These are phyloP conservation scores for Entophlyctis luteolus DNA, from an alignment of 192 early-diverging fungal species.

Conservation along the genomic window DNA sequence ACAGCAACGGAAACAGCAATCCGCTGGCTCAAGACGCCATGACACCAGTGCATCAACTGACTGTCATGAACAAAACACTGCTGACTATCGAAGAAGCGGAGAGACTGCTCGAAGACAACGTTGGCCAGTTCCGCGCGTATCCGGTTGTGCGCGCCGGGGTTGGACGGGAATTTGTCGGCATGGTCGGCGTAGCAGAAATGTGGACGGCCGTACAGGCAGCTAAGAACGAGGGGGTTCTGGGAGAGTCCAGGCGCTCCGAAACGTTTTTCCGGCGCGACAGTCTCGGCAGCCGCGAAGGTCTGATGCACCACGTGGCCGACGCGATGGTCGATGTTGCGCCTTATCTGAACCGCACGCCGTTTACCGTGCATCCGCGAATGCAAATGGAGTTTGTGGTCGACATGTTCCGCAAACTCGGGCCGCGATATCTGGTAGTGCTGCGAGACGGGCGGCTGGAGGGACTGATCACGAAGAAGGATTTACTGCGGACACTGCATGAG, in stretches of 20 bases:
- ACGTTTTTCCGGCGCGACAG: not conserved
- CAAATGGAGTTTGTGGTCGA: conserved; percentile 49
- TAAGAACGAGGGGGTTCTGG: not conserved
- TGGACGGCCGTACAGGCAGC: not conserved
- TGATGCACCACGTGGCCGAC: not conserved
- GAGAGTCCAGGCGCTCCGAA: not conserved
- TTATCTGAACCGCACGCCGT: conserved; percentile 38
- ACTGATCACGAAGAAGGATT: conserved; percentile 49
- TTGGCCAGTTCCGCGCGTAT: not conserved
- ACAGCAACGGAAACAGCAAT: conserved; percentile 59
- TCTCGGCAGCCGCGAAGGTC: not conserved
- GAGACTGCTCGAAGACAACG: not conserved
- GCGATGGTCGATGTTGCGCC: conserved; percentile 21
- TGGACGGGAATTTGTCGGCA: conserved; percentile 13
- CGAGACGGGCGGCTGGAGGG: conserved; percentile 36
- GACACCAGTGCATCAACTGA: conserved; percentile 54
- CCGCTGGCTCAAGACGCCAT: conserved; percentile 39
- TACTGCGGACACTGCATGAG: conserved; percentile 34
- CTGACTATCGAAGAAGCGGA: conserved; percentile 32
- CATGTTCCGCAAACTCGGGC: conserved; percentile 54
- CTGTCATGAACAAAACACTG: conserved; percentile 29
- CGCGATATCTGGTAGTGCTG: conserved; percentile 40
- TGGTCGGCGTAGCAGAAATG: not conserved
- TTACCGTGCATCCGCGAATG: conserved; percentile 40
- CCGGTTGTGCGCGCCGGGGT: conserved; percentile 4